A percentile compares a stretch with the other conserved stretches of the same genome.
phyloP scores from a whole-genome alignment of 1,139 yeast species.

The Neolecta irregularis region DNA sequence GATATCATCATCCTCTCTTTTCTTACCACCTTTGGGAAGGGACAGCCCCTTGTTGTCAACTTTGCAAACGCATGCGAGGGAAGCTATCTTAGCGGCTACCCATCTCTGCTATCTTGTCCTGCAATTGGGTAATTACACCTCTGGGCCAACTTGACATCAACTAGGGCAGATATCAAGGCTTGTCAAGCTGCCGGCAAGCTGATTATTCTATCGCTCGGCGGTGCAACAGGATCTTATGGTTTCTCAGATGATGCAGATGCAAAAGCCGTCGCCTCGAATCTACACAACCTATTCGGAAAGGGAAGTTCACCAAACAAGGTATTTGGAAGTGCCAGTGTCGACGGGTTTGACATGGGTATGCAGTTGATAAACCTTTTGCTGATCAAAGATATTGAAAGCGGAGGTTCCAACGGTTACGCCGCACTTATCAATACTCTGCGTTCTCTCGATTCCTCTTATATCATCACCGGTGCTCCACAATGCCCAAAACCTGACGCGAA shows the following conservation, averaged over 20 bases:
- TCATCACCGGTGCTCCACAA: constrained; percentile 88
- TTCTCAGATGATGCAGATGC: constrained; percentile 51
- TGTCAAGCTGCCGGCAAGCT: constrained; percentile 72
- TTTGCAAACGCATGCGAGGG: constrained; percentile 44
- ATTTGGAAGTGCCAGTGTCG: constrained; percentile 51
- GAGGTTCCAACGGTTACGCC: constrained; percentile 35
- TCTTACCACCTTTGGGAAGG: constrained; percentile 37
- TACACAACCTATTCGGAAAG: constrained; percentile 81
- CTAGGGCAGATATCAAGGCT: constrained; percentile 50
- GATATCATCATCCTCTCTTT: constrained; percentile 66
- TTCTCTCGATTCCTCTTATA: constrained; percentile 34
- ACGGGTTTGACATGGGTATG: constrained; percentile 62
- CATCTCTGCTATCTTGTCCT: constrained; percentile 24
- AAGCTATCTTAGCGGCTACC: constrained; percentile 20
- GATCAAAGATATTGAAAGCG: constrained; percentile 57
- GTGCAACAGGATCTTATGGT: constrained; percentile 73
- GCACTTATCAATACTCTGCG: constrained; percentile 43
- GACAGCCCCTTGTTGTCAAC: constrained; percentile 36
- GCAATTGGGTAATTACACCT: too few species aligned
- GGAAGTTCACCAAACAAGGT: constrained; percentile 53
- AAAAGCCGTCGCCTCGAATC: constrained; percentile 48
- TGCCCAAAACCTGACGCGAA: constrained; percentile 85
- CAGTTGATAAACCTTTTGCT: too few species aligned
- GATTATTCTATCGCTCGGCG: constrained; percentile 72
- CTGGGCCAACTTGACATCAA: too few species aligned